Evolutionary conservation across 148 eudicot genomes (phyloP).

Genomic region (Spergularia bocconei): DNA sequence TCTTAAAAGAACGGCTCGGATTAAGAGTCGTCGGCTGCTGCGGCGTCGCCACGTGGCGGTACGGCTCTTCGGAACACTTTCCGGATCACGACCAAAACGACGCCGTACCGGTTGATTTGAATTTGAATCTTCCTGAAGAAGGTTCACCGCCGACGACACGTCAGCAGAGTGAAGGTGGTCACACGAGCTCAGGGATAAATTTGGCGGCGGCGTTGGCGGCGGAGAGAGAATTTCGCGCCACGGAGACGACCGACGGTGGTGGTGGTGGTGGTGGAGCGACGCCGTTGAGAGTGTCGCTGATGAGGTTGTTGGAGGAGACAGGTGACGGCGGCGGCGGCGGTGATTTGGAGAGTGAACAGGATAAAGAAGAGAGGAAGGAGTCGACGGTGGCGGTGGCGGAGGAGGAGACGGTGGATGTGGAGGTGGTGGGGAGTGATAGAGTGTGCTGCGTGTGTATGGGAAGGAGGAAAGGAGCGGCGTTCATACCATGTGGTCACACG

Average conservation of each 20-base stretch:
- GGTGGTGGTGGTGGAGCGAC: conserved; percentile 20
- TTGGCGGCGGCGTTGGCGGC: conserved; percentile 73
- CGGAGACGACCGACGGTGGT: conserved; percentile 7
- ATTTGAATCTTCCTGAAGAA: not conserved
- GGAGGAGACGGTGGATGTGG: conserved; percentile 4
- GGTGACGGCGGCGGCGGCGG: conserved; percentile 44
- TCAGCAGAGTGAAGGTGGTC: conserved; percentile 3
- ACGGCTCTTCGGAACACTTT: conserved; percentile 13
- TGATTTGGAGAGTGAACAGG: conserved; percentile 33
- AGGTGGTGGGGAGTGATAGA: conserved; percentile 32
- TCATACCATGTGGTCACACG: conserved; percentile 95
- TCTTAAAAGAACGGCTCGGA: conserved; percentile 61
- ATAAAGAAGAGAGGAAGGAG: not conserved
- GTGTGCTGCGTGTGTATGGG: conserved; percentile 99
- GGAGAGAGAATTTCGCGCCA: conserved; percentile 47
- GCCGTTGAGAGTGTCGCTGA: conserved; percentile 66
- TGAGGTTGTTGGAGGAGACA: conserved; percentile 72
- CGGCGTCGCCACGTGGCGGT: conserved; percentile 52
- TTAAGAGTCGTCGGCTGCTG: conserved; percentile 53
- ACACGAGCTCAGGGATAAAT: conserved; percentile 43
- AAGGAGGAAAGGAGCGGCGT: conserved; percentile 89
- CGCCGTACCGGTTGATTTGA: not conserved
- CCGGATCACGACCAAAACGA: conserved; percentile 20
- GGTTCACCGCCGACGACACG: not conserved
- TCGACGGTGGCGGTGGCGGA: conserved; percentile 30